phyloP scores from a whole-genome alignment of 257 asterid genomes.

The Solanum sparsipilum region DNA sequence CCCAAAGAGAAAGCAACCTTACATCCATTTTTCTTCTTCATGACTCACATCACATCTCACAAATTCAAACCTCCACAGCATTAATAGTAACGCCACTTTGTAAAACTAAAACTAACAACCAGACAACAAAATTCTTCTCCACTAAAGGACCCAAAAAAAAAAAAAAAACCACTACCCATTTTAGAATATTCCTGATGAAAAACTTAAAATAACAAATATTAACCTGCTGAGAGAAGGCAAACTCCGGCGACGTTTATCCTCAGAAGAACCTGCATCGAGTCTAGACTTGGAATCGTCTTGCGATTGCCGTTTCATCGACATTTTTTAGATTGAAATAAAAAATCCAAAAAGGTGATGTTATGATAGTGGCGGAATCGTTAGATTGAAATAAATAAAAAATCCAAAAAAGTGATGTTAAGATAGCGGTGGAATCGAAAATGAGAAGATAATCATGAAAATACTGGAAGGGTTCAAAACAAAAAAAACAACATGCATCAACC shows the following conservation, averaged over 20 bases:
- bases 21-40: neutral
- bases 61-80: neutral
- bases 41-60: neutral
- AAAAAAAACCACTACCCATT: neutral
- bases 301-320: conserved; percentile 47
- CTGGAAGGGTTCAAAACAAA: conserved; percentile 10
- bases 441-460: neutral
- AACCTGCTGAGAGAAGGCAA: conserved; percentile 58
- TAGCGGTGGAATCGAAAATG: neutral
- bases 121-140: neutral
- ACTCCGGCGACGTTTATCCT: conserved; percentile 48
- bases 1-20: neutral
- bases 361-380: neutral
- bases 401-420: neutral
- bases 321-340: neutral
- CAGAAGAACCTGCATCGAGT: conserved; percentile 32
- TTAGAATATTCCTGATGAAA: neutral
- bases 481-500: conserved; percentile 12
- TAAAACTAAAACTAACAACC: neutral
- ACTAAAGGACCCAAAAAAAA: neutral
- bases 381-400: neutral
- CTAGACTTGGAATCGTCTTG: conserved; percentile 23
- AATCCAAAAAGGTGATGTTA: neutral
- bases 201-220: neutral
- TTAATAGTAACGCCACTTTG: neutral